These are phyloP conservation scores for Ceratocystiopsis sp. DNA, from an alignment of 2,329 filamentous ascomycete genomes.

Conservation along the genomic window DNA sequence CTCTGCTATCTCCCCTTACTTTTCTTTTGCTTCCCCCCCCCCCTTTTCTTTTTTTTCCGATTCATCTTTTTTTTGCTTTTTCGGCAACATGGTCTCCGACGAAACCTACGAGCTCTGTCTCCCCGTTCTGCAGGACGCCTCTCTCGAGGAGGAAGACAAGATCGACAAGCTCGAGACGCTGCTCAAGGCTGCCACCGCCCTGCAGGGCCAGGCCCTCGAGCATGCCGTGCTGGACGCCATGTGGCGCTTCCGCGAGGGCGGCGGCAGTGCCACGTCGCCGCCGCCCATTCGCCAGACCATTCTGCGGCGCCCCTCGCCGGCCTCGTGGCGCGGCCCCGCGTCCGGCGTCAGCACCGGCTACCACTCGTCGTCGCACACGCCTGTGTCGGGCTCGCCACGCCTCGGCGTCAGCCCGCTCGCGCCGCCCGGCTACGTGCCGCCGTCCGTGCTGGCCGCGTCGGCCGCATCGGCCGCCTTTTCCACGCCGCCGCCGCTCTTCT, in stretches of 20 bases:
- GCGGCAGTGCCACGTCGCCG: constrained; percentile 51
- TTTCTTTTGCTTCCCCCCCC: too few relatives aligned
- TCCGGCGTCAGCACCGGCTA: not conserved
- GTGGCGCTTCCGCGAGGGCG: constrained; percentile 63
- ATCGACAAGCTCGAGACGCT: constrained; percentile 81
- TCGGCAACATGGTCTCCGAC: constrained; percentile 63
- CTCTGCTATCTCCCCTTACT: too few relatives aligned
- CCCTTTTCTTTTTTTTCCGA: too few relatives aligned
- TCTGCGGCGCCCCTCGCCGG: constrained; percentile 78
- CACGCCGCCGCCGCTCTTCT: constrained; percentile 27
- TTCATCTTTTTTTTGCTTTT: not conserved
- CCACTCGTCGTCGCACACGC: constrained; percentile 42
- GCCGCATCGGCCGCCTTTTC: too few relatives aligned
- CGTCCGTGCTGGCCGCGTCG: constrained; percentile 21
- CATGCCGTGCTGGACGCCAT: constrained; percentile 81
- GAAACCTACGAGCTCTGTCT: constrained; percentile 83
- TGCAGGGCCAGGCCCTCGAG: constrained; percentile 64
- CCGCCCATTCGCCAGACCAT: constrained; percentile 78
- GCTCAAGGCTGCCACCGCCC: constrained; percentile 57
- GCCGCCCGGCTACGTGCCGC: constrained; percentile 67
- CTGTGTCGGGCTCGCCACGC: constrained; percentile 66
- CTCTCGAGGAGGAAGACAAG: constrained; percentile 86
- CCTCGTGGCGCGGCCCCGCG: constrained; percentile 60
- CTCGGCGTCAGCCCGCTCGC: constrained; percentile 68
- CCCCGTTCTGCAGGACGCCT: constrained; percentile 66